Evolutionary conservation across 495 filamentous ascomycete genomes (phyloP), one percentile per base, ranked within the genome.

Genomic region (Penicillium nucicola): DNA sequence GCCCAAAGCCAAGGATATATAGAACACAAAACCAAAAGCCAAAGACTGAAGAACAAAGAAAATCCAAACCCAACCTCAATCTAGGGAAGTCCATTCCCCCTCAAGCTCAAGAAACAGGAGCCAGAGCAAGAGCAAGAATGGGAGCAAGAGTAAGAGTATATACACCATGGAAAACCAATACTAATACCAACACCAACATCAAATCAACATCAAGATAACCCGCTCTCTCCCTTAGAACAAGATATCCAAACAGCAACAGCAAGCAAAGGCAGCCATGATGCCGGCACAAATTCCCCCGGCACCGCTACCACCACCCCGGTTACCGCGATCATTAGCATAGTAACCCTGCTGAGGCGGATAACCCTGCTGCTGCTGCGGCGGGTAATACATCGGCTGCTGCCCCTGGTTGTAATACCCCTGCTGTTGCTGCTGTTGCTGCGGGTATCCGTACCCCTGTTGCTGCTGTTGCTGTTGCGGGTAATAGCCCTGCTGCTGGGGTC

Each of bases 211-310:
- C 17, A n/a, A 46, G 23, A 40, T 10, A 28, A 28, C 35, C 18
- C 11, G 23, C 12, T 12, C 25, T 14, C 32, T 1, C 12, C 11
- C 43, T 52, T 73, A 81, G 46, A 80, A 75, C 30, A 81, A 50
- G 39, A 78, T 71, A 66, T 81, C 77, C 68, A 79, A 72, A 54
- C 77, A 80, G 55, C 77, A 81, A 53, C 77, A 81, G 46, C 77
- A 77, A 9, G 77, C 77, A 34, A 78, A 28, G 13, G 69, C 74
- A 38, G 72, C 76, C 60, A 78, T 56, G 9, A 79, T 61, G 57
- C 72, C 77, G 0, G 76, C 73, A 22, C 76, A 76, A 14, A 77
- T 55, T 2, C 77, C 77, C 7, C 68, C 72, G 6, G 64, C 63
- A 2, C 56, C 52, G n/a, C n/a, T n/a, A 15, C 61, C 51, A 13